phyloP scores from a whole-genome alignment of 1,284 basidiomycete genomes.

The Moniliella sp. region DNA sequence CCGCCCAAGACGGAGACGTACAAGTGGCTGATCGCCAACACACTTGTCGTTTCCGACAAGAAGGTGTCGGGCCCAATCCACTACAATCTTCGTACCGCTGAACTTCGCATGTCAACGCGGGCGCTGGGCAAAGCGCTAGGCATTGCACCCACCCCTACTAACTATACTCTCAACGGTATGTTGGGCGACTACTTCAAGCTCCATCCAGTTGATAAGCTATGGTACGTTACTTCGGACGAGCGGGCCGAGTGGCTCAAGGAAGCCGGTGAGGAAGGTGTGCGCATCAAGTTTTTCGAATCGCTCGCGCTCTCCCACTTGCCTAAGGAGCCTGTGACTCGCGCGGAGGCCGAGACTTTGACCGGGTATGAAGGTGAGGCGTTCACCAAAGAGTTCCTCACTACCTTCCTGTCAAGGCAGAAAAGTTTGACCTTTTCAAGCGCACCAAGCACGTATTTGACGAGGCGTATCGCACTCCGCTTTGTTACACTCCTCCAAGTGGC shows the following conservation, averaged over 20 bases:
- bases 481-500: no score
- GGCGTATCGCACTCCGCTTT: conserved; percentile 15
- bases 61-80: conserved; percentile 30
- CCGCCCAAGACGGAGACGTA: no score
- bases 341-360: conserved; percentile 14
- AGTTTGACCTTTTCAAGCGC: conserved; percentile 16
- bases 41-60: conserved; percentile 25
- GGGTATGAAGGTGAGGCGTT: conserved; percentile 12
- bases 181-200: conserved; percentile 15
- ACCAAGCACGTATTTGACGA: conserved; percentile 25
- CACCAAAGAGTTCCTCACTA: conserved; percentile 16
- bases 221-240: no score
- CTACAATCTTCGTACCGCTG: conserved; percentile 29
- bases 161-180: conserved; percentile 7
- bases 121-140: conserved; percentile 8
- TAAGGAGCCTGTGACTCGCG: conserved; percentile 6
- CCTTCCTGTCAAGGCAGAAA: no score
- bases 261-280: conserved; percentile 17
- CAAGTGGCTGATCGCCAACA: conserved; percentile 26
- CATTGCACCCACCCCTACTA: conserved; percentile 2
- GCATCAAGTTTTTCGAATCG: conserved; percentile 6
- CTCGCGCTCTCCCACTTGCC: conserved; percentile 1
- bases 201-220: conserved; percentile 10
- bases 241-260: conserved; percentile 6
- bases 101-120: conserved; percentile 19